Percentiles rank a stretch among this genome's conserved stretches.
Conservation (phyloP, 2,329 filamentous ascomycete genomes). For the Sordariomycetes sp. region DNA sequence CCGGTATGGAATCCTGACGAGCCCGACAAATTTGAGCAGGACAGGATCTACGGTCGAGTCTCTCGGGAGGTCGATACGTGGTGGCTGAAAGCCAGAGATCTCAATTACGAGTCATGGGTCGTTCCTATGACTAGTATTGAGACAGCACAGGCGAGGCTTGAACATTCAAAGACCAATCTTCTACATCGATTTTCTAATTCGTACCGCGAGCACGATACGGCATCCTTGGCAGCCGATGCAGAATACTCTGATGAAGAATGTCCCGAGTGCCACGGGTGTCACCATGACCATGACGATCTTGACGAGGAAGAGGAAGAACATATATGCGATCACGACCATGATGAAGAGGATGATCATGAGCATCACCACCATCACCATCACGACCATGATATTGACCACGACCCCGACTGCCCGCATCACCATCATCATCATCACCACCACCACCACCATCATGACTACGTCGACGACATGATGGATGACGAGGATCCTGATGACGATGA, state of each 20-base stretch:
- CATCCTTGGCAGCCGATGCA: conserved; percentile 25
- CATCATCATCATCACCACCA: conserved; percentile 21
- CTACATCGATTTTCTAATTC: conserved; percentile 44
- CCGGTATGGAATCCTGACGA: conserved; percentile 43
- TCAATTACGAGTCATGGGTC: conserved; percentile 50
- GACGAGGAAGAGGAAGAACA: conserved; percentile 20
- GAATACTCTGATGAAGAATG: conserved; percentile 27
- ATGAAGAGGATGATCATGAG: conserved; percentile 17
- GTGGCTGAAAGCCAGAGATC: conserved; percentile 53
- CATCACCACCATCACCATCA: conserved; percentile 28
- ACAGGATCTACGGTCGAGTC: conserved; percentile 48
- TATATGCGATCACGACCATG: conserved; percentile 39
- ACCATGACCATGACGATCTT: conserved; percentile 20
- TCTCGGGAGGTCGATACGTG: conserved; percentile 57
- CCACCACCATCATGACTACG: conserved; percentile 28
- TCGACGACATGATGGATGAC: conserved; percentile 52
- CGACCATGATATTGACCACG: conserved; percentile 11
- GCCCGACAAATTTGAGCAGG: conserved; percentile 48
- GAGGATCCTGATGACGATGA: conserved; percentile 67
- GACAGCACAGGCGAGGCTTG: conserved; percentile 46
- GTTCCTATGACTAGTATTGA: conserved; percentile 52
- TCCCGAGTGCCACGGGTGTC: conserved; percentile 20
- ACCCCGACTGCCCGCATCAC: conserved; percentile 17
- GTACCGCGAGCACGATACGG: conserved; percentile 31
- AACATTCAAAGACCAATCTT: conserved; percentile 50